A percentile compares a stretch with the other conserved stretches of the same genome.
Conservation (phyloP, 169 alveolate genomes). For the Perkinsus olseni region DNA sequence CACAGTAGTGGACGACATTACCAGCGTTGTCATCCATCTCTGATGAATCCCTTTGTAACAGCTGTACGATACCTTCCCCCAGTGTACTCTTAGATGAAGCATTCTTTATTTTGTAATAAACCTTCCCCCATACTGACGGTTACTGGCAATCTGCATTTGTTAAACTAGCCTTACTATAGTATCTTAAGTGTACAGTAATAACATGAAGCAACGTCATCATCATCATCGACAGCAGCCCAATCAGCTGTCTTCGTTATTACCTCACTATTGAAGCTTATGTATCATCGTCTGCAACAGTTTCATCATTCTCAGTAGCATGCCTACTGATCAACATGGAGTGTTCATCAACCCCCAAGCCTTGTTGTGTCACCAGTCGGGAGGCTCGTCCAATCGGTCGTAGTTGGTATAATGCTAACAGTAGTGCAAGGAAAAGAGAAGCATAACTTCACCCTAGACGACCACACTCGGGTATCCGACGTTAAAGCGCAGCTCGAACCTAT, state of each 20-base stretch:
- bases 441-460: not conserved
- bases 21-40: not conserved
- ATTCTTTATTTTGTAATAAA: not conserved
- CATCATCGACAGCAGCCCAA: not conserved
- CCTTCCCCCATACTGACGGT: not conserved
- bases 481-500: not conserved
- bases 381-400: not conserved
- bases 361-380: not conserved
- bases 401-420: not conserved
- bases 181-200: not conserved
- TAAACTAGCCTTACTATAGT: not conserved
- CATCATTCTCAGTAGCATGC: not conserved
- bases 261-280: not conserved
- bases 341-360: not conserved
- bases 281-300: not conserved
- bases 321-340: not conserved
- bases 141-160: not conserved
- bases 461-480: not conserved
- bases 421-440: not conserved
- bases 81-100: not conserved
- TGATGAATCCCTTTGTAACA: not conserved
- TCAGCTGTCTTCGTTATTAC: too few relatives aligned
- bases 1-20: not conserved
- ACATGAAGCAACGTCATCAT: not conserved
- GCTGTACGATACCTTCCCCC: not conserved